Conservation (phyloP, 371 early-diverging fungal species). For the Choanephora cucurbitarum region DNA sequence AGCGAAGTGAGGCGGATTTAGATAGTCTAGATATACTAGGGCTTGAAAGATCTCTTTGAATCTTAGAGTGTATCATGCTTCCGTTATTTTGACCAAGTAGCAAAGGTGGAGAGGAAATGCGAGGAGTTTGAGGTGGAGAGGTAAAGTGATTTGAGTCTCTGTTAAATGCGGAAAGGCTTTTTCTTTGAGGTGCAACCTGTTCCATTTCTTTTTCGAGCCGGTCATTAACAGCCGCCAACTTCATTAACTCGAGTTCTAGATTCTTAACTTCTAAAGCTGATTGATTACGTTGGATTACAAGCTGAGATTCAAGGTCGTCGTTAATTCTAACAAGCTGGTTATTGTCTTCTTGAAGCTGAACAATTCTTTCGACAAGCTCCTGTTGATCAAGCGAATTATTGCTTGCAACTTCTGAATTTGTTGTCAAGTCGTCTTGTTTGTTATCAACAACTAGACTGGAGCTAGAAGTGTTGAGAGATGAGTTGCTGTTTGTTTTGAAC, state of each 20-base stretch:
- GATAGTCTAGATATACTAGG: slow-evolving; percentile 31
- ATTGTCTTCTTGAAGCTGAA: slow-evolving; percentile 41
- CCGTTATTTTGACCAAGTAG: slow-evolving; percentile 10
- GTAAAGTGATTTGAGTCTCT: slow-evolving; percentile 29
- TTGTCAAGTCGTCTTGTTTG: not conserved
- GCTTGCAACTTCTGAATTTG: not conserved
- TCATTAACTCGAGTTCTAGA: slow-evolving; percentile 45
- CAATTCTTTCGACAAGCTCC: slow-evolving; percentile 27
- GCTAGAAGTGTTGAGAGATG: not conserved
- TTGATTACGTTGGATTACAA: slow-evolving; percentile 43
- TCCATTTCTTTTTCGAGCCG: slow-evolving; percentile 53
- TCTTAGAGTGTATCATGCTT: slow-evolving; percentile 23
- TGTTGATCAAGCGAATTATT: slow-evolving; percentile 12
- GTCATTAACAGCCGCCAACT: slow-evolving; percentile 49
- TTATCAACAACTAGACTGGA: not conserved
- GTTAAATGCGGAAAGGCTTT: slow-evolving; percentile 5
- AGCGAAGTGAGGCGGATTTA: slow-evolving; percentile 38
- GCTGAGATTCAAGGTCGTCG: slow-evolving; percentile 42
- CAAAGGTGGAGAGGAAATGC: slow-evolving; percentile 28
- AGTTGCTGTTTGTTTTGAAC: not conserved
- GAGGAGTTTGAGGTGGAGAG: slow-evolving; percentile 48
- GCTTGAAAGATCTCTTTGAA: slow-evolving; percentile 29
- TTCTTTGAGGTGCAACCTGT: slow-evolving; percentile 42
- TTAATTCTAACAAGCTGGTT: slow-evolving; percentile 35
- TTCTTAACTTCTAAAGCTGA: slow-evolving; percentile 42